Base-by-base conservation (phyloP, 192 early-diverging fungal genomes). In the Phycomyces blakesleeanus region DNA sequence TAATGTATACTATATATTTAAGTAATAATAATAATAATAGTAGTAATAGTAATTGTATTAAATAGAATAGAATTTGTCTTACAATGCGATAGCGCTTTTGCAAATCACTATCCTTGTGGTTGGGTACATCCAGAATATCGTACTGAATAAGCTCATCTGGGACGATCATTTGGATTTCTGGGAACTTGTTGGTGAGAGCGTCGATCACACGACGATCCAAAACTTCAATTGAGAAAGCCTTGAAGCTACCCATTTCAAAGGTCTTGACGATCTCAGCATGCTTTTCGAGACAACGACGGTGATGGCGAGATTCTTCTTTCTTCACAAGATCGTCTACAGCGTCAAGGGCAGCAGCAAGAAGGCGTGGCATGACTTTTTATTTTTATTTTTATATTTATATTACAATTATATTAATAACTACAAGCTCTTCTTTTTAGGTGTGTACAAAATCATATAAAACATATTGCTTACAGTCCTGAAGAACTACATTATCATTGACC, bases 141-240 rank as follows among this genome's bases (percentile, higher is more conserved):
- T n/a, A 47, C 11, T 47, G 44, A 47, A 47, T 47, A 47, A 47
- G 44, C 3, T 47, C 3, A 12, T 47, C 44, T n/a, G 44, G 44
- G 15, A 47, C 44, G 44, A 47, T 47, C 44, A 47, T 47, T 47
- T 47, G 15, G 18, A 47, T 47, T 47, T 47, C 44, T 47, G 44
- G 44, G 18, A 47, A 47, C 18, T 47, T 47, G 3, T 14, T 1
- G 18, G 44, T 14, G 11, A 47, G 44, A 47, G 12, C 18, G 12
- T 47, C 15, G 12, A 47, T 18, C 12, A 47, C 44, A n/a, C 44
- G 44, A 11, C 44, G 44, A 47, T 47, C 44, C 12, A n/a, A 18
- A 18, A 47, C 44, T 12, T 47, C 44, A 47, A 47, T 14, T 18
- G 18, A 18, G 15, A 47, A 47, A 47, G 44, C 44, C 18, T 47